A percentile compares a stretch with the other conserved stretches of the same genome.
phyloP scores from a whole-genome alignment of 208 protist species.

The Leishmania guyanensis region DNA sequence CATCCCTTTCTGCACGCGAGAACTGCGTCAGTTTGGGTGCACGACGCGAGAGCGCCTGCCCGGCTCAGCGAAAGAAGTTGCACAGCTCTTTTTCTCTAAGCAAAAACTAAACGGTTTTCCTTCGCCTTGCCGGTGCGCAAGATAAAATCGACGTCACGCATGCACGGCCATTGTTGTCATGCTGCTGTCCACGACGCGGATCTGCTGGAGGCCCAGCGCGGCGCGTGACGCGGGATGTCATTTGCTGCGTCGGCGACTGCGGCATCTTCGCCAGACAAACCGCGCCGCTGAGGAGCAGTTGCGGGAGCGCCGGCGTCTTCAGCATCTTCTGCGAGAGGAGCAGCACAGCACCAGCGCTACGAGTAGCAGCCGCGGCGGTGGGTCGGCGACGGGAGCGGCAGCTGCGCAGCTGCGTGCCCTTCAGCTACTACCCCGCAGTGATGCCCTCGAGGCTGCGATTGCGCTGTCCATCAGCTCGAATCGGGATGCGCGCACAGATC shows the following conservation, averaged over 20 bases:
- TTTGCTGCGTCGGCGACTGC: conserved; percentile 34
- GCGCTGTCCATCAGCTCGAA: conserved; percentile 77
- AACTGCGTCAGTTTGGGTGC: neutral
- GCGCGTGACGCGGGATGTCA: neutral
- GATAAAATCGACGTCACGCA: neutral
- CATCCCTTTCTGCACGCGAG: neutral
- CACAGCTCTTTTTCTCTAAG: neutral
- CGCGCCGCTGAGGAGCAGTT: conserved; percentile 24
- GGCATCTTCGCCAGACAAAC: conserved; percentile 29
- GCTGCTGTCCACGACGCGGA: conserved; percentile 12
- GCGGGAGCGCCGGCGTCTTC: conserved; percentile 41
- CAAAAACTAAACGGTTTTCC: neutral
- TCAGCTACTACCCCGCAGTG: conserved; percentile 67
- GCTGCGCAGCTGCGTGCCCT: conserved; percentile 17
- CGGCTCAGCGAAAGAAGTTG: neutral
- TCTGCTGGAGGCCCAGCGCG: neutral
- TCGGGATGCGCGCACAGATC: conserved; percentile 75
- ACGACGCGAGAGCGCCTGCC: neutral
- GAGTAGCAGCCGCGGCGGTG: conserved; percentile 1
- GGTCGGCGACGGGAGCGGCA: neutral
- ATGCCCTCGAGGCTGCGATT: conserved; percentile 72
- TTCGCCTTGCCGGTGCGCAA: neutral
- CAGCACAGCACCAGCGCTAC: conserved; percentile 4
- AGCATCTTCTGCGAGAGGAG: conserved; percentile 16
- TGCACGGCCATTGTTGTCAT: neutral